These are phyloP conservation scores for Rhodocollybia butyracea DNA, from an alignment of 768 basidiomycete species.

Conservation along the genomic window DNA sequence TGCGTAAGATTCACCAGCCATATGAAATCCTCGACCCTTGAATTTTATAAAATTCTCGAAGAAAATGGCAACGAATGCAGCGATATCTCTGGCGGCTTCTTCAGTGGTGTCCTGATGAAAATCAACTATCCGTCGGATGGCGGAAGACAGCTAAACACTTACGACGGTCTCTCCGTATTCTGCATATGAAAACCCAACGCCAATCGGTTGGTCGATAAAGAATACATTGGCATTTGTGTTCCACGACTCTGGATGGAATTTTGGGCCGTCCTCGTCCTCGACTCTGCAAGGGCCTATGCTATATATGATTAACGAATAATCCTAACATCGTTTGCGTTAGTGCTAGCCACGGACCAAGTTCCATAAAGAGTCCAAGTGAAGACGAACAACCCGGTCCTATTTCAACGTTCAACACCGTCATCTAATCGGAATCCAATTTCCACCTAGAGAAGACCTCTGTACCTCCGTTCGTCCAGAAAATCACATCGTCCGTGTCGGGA, in stretches of 20 bases:
- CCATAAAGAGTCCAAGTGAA: slow-evolving; percentile 48
- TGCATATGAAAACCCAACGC: slow-evolving; percentile 39
- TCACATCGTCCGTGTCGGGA: slow-evolving; percentile 58
- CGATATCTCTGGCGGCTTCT: slow-evolving; percentile 50
- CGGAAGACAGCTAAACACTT: too few relatives aligned
- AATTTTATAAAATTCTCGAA: slow-evolving; percentile 52
- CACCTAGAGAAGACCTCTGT: background rate
- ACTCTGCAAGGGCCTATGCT: slow-evolving; percentile 50
- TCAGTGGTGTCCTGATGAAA: slow-evolving; percentile 40
- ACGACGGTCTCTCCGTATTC: slow-evolving; percentile 43
- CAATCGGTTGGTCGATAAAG: slow-evolving; percentile 39
- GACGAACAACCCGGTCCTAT: slow-evolving; percentile 16
- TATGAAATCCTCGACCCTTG: slow-evolving; percentile 49
- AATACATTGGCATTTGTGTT: slow-evolving; percentile 43
- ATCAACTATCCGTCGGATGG: too few relatives aligned
- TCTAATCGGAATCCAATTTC: too few relatives aligned
- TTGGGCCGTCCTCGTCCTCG: slow-evolving; percentile 33
- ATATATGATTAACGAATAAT: too few relatives aligned
- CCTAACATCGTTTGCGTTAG: too few relatives aligned
- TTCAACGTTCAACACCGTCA: too few relatives aligned
- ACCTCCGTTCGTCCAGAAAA: slow-evolving; percentile 22
- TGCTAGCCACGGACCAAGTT: slow-evolving; percentile 38
- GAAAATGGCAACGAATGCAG: slow-evolving; percentile 53
- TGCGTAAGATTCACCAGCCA: slow-evolving; percentile 63
- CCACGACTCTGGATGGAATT: slow-evolving; percentile 44